These are phyloP conservation scores for Chlamydomonas schloesseri DNA, from an alignment of 139 green algal species.

Conservation along the genomic window DNA sequence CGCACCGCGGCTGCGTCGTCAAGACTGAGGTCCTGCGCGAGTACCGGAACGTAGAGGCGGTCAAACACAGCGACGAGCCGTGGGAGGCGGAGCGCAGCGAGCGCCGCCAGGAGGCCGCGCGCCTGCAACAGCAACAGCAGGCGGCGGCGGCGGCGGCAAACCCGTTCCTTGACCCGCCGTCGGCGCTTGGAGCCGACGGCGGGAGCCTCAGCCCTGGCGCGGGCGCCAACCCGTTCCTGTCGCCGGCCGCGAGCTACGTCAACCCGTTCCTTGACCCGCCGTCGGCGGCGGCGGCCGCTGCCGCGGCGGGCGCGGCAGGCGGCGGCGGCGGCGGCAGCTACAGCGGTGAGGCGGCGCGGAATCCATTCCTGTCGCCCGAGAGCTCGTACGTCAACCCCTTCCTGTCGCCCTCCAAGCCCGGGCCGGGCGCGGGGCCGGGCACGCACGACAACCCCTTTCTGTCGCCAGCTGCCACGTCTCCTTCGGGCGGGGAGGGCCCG, in stretches of 20 bases:
- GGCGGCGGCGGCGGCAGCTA: not conserved
- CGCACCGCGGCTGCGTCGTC: too few relatives aligned
- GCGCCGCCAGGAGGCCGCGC: not conserved
- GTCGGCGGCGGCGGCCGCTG: not conserved
- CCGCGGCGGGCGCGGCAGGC: not conserved
- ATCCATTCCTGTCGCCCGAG: not conserved
- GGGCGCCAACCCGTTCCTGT: slow-evolving; percentile 36
- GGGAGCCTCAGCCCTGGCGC: too few relatives aligned
- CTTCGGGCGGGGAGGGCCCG: too few relatives aligned
- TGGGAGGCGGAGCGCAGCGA: not conserved
- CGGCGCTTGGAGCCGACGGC: not conserved
- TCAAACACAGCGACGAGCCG: slow-evolving; percentile 27
- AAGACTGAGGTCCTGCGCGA: slow-evolving; percentile 24
- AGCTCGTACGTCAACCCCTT: not conserved
- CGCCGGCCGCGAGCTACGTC: not conserved
- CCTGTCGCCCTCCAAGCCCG: not conserved
- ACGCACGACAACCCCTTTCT: slow-evolving; percentile 6
- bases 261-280: slow-evolving; percentile 23
- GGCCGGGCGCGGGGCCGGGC: not conserved
- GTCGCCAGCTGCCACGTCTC: not conserved
- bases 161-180: not conserved
- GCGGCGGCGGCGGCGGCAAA: not conserved
- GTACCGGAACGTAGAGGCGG: slow-evolving; percentile 30
- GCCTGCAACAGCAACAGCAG: not conserved
- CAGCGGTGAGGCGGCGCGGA: not conserved